These are phyloP conservation scores for Apiotrichum domesticum DNA, from an alignment of 1,284 basidiomycete species.

Conservation along the genomic window DNA sequence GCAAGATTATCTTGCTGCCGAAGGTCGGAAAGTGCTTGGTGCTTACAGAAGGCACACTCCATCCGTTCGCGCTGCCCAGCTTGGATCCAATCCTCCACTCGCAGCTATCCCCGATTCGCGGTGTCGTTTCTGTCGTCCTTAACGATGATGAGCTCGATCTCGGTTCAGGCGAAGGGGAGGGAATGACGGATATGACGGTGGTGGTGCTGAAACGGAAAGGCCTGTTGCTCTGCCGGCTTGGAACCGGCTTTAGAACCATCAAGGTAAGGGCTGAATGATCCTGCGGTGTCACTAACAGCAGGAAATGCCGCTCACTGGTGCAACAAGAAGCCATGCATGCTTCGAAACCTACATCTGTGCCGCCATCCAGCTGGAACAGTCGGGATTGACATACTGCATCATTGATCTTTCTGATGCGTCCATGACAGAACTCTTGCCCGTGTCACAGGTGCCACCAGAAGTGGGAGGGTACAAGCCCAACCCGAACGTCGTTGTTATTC, in stretches of 20 bases:
- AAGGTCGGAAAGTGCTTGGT: conserved; percentile 52
- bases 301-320: conserved; percentile 72
- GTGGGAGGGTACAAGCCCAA: conserved; percentile 48
- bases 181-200: conserved; percentile 62
- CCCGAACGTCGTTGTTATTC: conserved; percentile 67
- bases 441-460: conserved; percentile 59
- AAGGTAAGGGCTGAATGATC: conserved; percentile 49
- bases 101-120: conserved; percentile 65
- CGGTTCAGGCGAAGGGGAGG: conserved; percentile 49
- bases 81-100: conserved; percentile 61
- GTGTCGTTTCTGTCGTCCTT: conserved; percentile 69
- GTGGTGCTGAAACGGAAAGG: conserved; percentile 67
- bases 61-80: conserved; percentile 71
- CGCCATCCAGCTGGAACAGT: conserved; percentile 51
- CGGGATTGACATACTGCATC: conserved; percentile 59
- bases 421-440: conserved; percentile 64
- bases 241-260: conserved; percentile 56
- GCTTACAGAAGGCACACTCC: conserved; percentile 61
- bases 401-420: conserved; percentile 66
- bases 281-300: conserved; percentile 33
- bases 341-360: conserved; percentile 64
- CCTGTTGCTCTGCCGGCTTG: conserved; percentile 62
- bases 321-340: conserved; percentile 59
- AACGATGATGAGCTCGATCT: conserved; percentile 66
- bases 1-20: conserved; percentile 69